These are phyloP conservation scores for Arachis hypogaea DNA, from an alignment of 306 rosid genomes.

Conservation along the genomic window DNA sequence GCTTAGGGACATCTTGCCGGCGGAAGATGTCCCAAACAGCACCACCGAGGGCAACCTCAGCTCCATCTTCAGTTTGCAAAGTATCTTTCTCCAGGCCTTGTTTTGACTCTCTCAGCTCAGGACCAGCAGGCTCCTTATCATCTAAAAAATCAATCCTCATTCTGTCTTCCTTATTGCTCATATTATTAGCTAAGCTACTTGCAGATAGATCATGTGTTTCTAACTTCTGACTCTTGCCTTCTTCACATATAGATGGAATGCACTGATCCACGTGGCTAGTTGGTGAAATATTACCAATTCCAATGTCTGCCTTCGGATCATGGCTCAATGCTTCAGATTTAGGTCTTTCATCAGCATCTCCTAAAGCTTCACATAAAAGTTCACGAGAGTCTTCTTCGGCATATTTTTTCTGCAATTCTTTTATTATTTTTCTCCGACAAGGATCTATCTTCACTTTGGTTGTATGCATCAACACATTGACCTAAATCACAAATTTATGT, in stretches of 20 bases:
- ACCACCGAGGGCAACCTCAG: conserved; percentile 49
- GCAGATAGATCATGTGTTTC: conserved; percentile 44
- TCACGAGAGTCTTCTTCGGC: conserved; percentile 51
- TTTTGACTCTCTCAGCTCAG: conserved; percentile 40
- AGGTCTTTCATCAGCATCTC: conserved; percentile 27
- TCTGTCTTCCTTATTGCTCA: conserved; percentile 25
- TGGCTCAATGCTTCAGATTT: conserved; percentile 21
- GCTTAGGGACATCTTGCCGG: conserved; percentile 69
- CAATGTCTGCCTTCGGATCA: conserved; percentile 25
- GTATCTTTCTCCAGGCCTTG: conserved; percentile 37
- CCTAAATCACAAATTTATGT: conserved; percentile 36
- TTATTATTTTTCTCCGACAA: conserved; percentile 52
- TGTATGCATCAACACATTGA: conserved; percentile 48
- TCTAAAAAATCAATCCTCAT: conserved; percentile 31
- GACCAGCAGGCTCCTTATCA: conserved; percentile 34
- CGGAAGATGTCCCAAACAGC: conserved; percentile 88
- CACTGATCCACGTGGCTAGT: conserved; percentile 37
- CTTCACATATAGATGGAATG: conserved; percentile 25
- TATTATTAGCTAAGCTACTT: conserved; percentile 19
- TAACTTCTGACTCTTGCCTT: conserved; percentile 21
- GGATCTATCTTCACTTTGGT: conserved; percentile 51
- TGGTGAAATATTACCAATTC: conserved; percentile 22
- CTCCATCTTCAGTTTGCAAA: conserved; percentile 35
- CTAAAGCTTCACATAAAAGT: conserved; percentile 40
- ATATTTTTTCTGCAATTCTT: conserved; percentile 40